phyloP scores from a whole-genome alignment of 2,329 filamentous ascomycete genomes.

The Fusarium mundagurra region DNA sequence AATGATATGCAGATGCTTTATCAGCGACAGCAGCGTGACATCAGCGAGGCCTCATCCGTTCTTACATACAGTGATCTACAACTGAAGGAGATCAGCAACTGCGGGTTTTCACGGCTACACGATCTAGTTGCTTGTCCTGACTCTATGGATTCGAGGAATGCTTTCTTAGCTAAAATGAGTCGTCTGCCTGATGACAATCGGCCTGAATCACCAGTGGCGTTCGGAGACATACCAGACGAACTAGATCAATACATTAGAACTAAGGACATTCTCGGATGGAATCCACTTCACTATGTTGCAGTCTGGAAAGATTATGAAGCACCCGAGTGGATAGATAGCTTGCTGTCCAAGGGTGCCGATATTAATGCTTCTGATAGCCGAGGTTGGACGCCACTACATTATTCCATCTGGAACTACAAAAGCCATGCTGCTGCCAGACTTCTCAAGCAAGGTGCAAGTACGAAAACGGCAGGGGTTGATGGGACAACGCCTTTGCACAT shows the following conservation, averaged over 20 bases:
- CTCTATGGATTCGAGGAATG: no score
- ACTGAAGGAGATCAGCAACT: no score
- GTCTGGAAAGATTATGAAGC: fast-evolving
- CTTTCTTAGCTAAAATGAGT: no score
- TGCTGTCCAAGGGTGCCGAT: not conserved
- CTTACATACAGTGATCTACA: no score
- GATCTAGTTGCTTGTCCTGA: not conserved
- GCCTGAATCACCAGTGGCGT: no score
- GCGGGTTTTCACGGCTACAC: not conserved
- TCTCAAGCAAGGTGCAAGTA: not conserved
- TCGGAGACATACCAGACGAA: not conserved
- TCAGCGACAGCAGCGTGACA: not conserved
- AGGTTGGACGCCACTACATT: not conserved
- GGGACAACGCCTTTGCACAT: not conserved
- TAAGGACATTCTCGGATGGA: not conserved
- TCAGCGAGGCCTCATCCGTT: no score
- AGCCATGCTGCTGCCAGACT: fast-evolving
- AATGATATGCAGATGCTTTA: not conserved
- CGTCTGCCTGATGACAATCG: no score
- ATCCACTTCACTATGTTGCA: not conserved
- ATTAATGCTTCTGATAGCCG: not conserved
- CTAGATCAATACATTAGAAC: fast-evolving
- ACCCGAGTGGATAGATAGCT: not conserved
- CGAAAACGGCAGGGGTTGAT: not conserved
- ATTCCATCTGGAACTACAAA: fast-evolving